Conservation (phyloP, 169 alveolate species). For the Plasmodium falciparum region DNA sequence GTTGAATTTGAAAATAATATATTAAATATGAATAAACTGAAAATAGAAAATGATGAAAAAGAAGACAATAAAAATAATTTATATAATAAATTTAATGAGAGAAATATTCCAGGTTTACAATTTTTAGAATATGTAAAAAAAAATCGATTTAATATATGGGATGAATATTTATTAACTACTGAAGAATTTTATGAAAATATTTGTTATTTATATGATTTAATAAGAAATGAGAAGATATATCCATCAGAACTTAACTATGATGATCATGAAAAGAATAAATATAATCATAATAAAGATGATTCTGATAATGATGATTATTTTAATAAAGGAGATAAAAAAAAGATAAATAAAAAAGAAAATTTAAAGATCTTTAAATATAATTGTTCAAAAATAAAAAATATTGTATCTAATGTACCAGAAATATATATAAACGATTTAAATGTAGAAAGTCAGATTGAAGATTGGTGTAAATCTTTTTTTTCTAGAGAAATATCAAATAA, state of each 20-base stretch:
- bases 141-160: conserved; percentile 74
- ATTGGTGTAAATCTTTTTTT: conserved; percentile 78
- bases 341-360: conserved; percentile 7
- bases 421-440: conserved; percentile 77
- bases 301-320: background rate
- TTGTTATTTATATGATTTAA: conserved; percentile 75
- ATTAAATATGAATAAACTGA: background rate
- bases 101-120: conserved; percentile 35
- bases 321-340: conserved; percentile 10
- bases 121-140: conserved; percentile 64
- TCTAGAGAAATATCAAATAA: conserved; percentile 77
- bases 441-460: conserved; percentile 81
- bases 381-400: conserved; percentile 51
- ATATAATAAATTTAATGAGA: conserved; percentile 5
- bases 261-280: conserved; percentile 51
- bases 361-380: conserved; percentile 46
- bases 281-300: conserved; percentile 42
- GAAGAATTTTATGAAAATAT: conserved; percentile 78
- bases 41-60: background rate
- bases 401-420: conserved; percentile 60
- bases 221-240: conserved; percentile 72
- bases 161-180: conserved; percentile 69
- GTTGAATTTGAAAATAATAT: background rate
- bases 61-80: background rate
- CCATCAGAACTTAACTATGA: conserved; percentile 49